phyloP scores from a whole-genome alignment of 2,329 filamentous ascomycete genomes.

The Apiospora phragmitis region DNA sequence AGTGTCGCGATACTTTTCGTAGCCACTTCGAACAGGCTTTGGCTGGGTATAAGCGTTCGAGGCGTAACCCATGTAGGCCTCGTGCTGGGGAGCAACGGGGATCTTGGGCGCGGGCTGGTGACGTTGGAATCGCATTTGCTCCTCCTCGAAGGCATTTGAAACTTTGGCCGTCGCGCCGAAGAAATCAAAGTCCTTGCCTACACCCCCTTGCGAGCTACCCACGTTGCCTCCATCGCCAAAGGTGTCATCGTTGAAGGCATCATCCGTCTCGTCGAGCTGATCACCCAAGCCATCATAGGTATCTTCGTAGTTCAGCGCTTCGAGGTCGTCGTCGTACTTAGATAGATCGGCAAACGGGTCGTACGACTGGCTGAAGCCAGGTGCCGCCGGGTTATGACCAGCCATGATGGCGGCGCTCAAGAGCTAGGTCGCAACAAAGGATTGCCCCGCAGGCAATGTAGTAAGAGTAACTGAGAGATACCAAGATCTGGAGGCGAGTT shows the following conservation, averaged over 20 bases:
- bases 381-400: constrained; percentile 66
- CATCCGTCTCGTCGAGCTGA: constrained; percentile 85
- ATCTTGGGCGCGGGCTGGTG: constrained; percentile 62
- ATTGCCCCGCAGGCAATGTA: not conserved
- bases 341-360: constrained; percentile 89
- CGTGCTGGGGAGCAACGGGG: constrained; percentile 32
- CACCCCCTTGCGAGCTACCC: constrained; percentile 45
- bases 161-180: constrained; percentile 91
- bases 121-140: constrained; percentile 80
- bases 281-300: constrained; percentile 95
- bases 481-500: not conserved
- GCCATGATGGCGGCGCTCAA: constrained; percentile 39
- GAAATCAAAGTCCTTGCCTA: constrained; percentile 96
- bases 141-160: constrained; percentile 82
- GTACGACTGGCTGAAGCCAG: constrained; percentile 78
- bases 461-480: not conserved
- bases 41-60: constrained; percentile 39
- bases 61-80: constrained; percentile 35
- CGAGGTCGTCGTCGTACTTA: constrained; percentile 59
- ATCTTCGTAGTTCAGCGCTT: constrained; percentile 81
- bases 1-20: constrained; percentile 86
- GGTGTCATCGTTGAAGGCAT: constrained; percentile 96
- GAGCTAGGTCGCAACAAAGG: not conserved
- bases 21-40: constrained; percentile 75
- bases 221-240: constrained; percentile 62